A percentile compares a stretch with the other conserved stretches of the same genome.
Conservation (phyloP, 306 rosid species). For the Alnus rubra region DNA sequence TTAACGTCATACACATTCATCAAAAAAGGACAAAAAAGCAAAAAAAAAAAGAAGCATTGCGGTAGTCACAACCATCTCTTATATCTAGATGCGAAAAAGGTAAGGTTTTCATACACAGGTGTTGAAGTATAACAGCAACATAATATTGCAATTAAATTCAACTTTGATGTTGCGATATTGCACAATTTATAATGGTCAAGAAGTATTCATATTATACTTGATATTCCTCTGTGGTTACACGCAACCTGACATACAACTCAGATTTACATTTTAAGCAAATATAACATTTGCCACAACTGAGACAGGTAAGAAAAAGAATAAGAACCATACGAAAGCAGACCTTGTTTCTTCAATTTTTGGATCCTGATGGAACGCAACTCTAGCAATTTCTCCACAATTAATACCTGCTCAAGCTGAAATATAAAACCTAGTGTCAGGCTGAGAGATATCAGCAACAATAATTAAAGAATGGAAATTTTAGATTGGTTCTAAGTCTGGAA, state of each 20-base stretch:
- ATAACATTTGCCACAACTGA: background rate
- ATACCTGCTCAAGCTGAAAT: slow-evolving; percentile 73
- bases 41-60: background rate
- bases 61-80: background rate
- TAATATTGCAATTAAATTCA: background rate
- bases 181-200: background rate
- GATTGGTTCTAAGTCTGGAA: background rate
- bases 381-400: slow-evolving; percentile 85
- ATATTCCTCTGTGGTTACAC: background rate
- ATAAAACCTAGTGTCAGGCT: slow-evolving; percentile 13
- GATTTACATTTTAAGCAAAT: background rate
- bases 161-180: background rate
- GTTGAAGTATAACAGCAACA: background rate
- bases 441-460: slow-evolving; percentile 1
- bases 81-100: background rate
- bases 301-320: background rate
- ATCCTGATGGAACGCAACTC: slow-evolving; percentile 82
- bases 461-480: background rate
- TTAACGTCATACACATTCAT: background rate
- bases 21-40: background rate
- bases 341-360: slow-evolving; percentile 88
- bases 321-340: slow-evolving; percentile 24
- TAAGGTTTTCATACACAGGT: background rate
- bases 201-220: background rate
- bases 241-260: background rate